These are phyloP conservation scores for Sphaerosporella brunnea DNA, from an alignment of 495 filamentous ascomycete species.

Conservation along the genomic window DNA sequence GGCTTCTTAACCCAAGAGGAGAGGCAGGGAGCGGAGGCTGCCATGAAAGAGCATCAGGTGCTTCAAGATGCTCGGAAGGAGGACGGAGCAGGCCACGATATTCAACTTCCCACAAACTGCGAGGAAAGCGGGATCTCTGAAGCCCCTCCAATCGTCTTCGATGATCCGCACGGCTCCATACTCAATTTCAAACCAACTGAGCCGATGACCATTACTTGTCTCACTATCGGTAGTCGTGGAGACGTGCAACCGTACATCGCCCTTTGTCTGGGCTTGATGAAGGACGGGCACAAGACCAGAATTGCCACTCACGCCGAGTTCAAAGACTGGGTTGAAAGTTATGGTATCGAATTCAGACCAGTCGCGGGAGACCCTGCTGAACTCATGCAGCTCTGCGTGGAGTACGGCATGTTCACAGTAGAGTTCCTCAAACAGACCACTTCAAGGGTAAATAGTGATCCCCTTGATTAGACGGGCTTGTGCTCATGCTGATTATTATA, in stretches of 20 bases:
- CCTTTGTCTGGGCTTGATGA: conserved; percentile 73
- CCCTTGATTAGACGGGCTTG: neutral
- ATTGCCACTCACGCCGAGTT: conserved; percentile 93
- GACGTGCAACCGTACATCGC: conserved; percentile 98
- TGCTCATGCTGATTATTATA: neutral
- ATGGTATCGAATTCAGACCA: conserved; percentile 80
- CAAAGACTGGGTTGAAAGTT: conserved; percentile 64
- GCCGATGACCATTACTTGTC: conserved; percentile 69
- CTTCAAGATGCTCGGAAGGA: conserved; percentile 51
- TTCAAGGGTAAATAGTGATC: conserved; percentile 33
- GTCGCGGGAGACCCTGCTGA: conserved; percentile 87
- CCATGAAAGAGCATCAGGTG: conserved; percentile 64
- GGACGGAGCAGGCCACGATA: conserved; percentile 28
- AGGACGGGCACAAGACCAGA: conserved; percentile 67
- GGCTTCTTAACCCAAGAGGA: conserved; percentile 51
- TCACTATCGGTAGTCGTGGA: conserved; percentile 89
- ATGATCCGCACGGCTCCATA: conserved; percentile 80
- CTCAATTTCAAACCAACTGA: conserved; percentile 84
- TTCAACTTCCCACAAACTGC: conserved; percentile 34
- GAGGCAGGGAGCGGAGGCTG: conserved; percentile 51
- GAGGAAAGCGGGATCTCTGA: conserved; percentile 26
- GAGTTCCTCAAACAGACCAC: conserved; percentile 78
- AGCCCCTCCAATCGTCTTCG: conserved; percentile 62
- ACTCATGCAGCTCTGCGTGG: conserved; percentile 86
- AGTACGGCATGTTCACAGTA: conserved; percentile 93